Evolutionary conservation across 192 early-diverging fungal genomes (phyloP), one percentile per base, ranked within the genome.

Genomic region (Backusella tuberculispora): DNA sequence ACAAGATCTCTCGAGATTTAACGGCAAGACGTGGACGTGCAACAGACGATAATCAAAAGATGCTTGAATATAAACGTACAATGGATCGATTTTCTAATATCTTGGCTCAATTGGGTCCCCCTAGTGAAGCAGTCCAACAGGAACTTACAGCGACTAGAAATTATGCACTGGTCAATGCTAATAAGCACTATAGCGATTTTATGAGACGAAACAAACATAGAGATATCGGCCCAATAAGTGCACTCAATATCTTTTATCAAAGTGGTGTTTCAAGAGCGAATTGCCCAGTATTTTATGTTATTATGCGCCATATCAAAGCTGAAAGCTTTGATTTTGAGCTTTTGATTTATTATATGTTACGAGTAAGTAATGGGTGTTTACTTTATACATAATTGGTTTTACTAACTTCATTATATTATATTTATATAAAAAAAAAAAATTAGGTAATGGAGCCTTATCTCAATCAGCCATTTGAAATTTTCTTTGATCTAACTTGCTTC

Each of bases 91-190:
- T 98, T 1, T 93, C 94, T 2, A 93, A 88, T 37, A 74, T 98
- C 29, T 76, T 98, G 63, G 90, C 92, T 9, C 92, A 94, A 75
- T 83, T 98, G n/a, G 96, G 95, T 26, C 91, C 93, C 34, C 91
- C 92, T 8, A 85, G 92, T 10, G 91, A 94, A 8, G 78, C 78
- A 10, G 74, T 65, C 0, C 66, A 69, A n/a, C 15, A 69, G 75
- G 83, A 86, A 50, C 71, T 81, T 34, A 76, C 76, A 0, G 26
- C 44, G 1, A 76, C 74, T 1, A 21, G 82, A 41, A 85, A 80
- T 65, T 81, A 79, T 17, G 63, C 71, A 3, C 15, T 40, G 5
- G 46, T 64, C 19, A 78, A 67, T 15, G 73, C 40, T 29, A 78
- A 73, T 26, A 79, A 84, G 50, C 81, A 86, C 69, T 87, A 80